Base-by-base conservation (phyloP, 306 rosid species). In the Canavalia gladiata region DNA sequence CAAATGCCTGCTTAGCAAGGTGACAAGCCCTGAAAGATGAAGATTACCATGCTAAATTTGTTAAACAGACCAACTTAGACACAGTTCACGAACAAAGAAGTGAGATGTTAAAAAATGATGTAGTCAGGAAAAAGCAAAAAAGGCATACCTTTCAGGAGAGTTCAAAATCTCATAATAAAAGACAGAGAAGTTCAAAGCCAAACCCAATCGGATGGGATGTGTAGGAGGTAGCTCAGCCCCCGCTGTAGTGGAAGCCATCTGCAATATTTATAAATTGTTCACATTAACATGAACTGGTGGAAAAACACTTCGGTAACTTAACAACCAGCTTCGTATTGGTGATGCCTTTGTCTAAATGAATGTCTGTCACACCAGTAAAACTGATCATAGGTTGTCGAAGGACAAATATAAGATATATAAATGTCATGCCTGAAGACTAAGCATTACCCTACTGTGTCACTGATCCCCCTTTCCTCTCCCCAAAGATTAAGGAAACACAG, bases 161-260 rank as follows among this genome's bases (percentile, higher is more conserved):
- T 90, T 90, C 74, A 88, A 85, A 79, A 92, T 92, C 72, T 92
- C 97, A 71, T 88, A 92, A 86, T 90, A 88, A 56, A 92, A 92
- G 71, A 92, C 97, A 33, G 97, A 92, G 75, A 84, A 90, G 85
- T 92, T 90, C 83, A 90, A 80, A 52, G 94, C 92, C 82, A 92
- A 73, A 49, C 92, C 94, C 84, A 90, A 77, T 76, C 97, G 85
- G 56, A 88, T 85, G 34, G 92, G 91, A 81, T 90, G 91, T 2
- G 94, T 88, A 62, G 94, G 85, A 45, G 94, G 71, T 81, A 90
- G 76, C 77, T 88, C 91, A n/a, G 89, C 62, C 74, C 85, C 88
- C 41, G 92, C 90, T 46, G 82, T 56, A 34, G 84, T 55, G 55
- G 89, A 86, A 86, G 91, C 94, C 11, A 46, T 25, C 91, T 86